Conservation (phyloP, 2,329 filamentous ascomycete genomes). For the Aspergillus tamarii region DNA sequence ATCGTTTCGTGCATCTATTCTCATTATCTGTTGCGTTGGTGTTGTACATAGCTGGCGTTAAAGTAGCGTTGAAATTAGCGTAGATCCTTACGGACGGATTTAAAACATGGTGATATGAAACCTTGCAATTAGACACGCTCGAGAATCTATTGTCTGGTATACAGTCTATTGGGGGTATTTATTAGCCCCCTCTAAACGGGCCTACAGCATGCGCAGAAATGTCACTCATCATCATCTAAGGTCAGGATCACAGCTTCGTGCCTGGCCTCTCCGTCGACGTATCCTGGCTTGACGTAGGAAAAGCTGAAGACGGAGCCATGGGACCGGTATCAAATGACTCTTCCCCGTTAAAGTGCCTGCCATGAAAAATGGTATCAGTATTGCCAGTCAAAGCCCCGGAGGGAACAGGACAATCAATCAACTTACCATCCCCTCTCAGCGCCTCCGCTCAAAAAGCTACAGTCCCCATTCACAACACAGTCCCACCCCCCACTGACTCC, state of each 20-base stretch:
- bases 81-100: background rate
- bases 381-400: slow-evolving; percentile 31
- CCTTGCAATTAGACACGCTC: background rate
- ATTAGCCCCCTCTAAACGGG: background rate
- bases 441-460: slow-evolving; percentile 75
- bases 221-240: background rate
- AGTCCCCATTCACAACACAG: slow-evolving; percentile 80
- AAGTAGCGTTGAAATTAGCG: slow-evolving; percentile 9
- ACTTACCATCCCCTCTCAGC: slow-evolving; percentile 86
- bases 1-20: background rate
- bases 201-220: background rate
- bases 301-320: slow-evolving; percentile 30
- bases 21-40: background rate
- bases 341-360: slow-evolving; percentile 51
- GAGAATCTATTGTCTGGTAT: background rate
- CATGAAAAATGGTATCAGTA: slow-evolving; percentile 1
- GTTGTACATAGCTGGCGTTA: slow-evolving; percentile 7
- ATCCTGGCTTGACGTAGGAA: slow-evolving; percentile 12
- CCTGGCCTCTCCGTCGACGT: slow-evolving; percentile 1
- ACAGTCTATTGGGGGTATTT: background rate
- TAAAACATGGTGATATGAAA: background rate
- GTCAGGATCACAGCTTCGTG: slow-evolving; percentile 8
- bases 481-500: slow-evolving; percentile 79
- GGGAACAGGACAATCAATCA: slow-evolving; percentile 27
- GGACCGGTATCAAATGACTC: slow-evolving; percentile 48